Conservation (phyloP, 2,329 filamentous ascomycete genomes). For the Tolypocladium endophyticum region DNA sequence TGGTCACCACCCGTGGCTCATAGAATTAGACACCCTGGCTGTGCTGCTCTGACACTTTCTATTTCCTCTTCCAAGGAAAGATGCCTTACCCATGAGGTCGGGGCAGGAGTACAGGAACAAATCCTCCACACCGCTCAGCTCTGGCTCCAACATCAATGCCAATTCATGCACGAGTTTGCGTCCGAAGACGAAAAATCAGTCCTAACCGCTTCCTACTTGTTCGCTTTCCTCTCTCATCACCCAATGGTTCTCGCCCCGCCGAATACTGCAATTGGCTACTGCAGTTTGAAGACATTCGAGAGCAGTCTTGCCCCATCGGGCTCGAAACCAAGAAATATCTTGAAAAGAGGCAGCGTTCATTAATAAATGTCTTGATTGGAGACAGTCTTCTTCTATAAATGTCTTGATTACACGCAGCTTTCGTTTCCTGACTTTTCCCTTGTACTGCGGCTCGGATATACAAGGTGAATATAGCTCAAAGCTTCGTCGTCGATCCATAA, state of each 20-base stretch:
- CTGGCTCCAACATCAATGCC: background rate
- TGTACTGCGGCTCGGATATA: background rate
- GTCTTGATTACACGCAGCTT: background rate
- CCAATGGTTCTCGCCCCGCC: too few species aligned
- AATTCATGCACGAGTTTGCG: background rate
- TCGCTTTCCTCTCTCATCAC: background rate
- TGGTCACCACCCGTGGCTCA: background rate
- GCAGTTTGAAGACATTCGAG: background rate
- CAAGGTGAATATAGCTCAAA: background rate
- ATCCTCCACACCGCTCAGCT: background rate
- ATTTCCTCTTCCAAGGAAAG: background rate
- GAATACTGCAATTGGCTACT: background rate
- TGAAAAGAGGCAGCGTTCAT: background rate
- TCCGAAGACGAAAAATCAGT: background rate
- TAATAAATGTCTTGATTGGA: background rate
- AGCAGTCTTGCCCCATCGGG: background rate
- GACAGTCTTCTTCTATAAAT: background rate
- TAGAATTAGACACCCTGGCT: background rate
- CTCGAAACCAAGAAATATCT: background rate
- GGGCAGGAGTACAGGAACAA: background rate
- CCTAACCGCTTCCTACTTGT: background rate
- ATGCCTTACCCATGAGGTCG: too few species aligned
- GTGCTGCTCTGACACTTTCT: background rate
- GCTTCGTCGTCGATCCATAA: background rate
- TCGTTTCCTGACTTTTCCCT: too few species aligned